Evolutionary conservation across 2,329 filamentous ascomycete species (phyloP).

Genomic region (Mycosphaerella arachidis): DNA sequence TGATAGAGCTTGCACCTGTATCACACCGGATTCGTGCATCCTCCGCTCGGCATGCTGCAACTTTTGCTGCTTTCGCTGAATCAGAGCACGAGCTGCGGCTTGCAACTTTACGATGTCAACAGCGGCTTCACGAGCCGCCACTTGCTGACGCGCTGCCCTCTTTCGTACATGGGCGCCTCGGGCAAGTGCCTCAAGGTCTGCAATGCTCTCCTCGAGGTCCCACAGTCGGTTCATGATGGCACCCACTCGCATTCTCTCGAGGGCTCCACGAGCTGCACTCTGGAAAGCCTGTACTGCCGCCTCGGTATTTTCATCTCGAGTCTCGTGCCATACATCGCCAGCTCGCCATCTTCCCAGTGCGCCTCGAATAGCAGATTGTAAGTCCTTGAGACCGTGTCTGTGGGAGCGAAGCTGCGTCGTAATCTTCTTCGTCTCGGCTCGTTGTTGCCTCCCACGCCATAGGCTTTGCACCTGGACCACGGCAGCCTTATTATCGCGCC

Average conservation of each 20-base stretch:
- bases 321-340: slow-evolving; percentile 45
- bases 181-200: slow-evolving; percentile 74
- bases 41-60: slow-evolving; percentile 27
- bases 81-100: slow-evolving; percentile 58
- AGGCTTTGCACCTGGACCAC: slow-evolving; percentile 79
- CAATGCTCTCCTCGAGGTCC: slow-evolving; percentile 71
- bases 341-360: slow-evolving; percentile 52
- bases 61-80: slow-evolving; percentile 49
- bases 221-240: slow-evolving; percentile 82
- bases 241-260: slow-evolving; percentile 71
- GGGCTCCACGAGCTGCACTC: slow-evolving; percentile 58
- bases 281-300: slow-evolving; percentile 36
- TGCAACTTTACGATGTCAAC: slow-evolving; percentile 52
- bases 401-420: slow-evolving; percentile 46
- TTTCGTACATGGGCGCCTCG: slow-evolving; percentile 50
- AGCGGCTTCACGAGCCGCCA: slow-evolving; percentile 52
- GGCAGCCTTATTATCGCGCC: slow-evolving; percentile 63
- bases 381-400: slow-evolving; percentile 43
- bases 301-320: slow-evolving; percentile 33
- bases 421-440: slow-evolving; percentile 42
- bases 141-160: slow-evolving; percentile 55
- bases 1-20: slow-evolving; percentile 38
- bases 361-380: slow-evolving; percentile 45
- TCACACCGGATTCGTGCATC: slow-evolving; percentile 25
- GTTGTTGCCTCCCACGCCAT: slow-evolving; percentile 60